phyloP scores from a whole-genome alignment of 164 flowering plant genomes.

The Magnolia kwangsiensis region DNA sequence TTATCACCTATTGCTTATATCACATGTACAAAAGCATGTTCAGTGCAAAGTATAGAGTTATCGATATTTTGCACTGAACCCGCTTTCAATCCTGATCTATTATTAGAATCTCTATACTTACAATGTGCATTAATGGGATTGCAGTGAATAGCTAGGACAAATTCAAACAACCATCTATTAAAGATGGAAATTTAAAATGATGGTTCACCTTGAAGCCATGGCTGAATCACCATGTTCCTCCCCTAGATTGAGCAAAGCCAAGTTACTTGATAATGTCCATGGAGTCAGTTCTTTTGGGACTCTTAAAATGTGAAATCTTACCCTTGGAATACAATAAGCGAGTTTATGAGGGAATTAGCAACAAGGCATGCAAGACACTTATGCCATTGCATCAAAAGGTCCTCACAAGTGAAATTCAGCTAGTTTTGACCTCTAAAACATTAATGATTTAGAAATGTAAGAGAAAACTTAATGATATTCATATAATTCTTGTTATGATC shows the following conservation, averaged over 20 bases:
- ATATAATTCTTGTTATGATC: neutral
- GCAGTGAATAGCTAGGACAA: neutral
- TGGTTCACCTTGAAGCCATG: neutral
- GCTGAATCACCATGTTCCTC: neutral
- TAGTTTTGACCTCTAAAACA: too few relatives aligned
- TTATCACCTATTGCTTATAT: too few relatives aligned
- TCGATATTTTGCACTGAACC: too few relatives aligned
- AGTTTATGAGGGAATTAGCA: neutral
- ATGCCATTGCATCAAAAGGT: neutral
- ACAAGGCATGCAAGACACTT: neutral
- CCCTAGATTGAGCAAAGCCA: neutral
- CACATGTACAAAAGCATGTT: too few relatives aligned
- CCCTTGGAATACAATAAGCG: neutral
- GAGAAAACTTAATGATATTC: too few relatives aligned
- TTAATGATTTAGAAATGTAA: too few relatives aligned
- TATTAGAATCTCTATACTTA: too few relatives aligned
- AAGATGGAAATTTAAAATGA: neutral
- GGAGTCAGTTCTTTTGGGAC: neutral
- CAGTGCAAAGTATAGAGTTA: too few relatives aligned
- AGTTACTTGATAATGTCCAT: neutral
- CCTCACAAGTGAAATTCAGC: neutral
- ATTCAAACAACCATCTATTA: neutral
- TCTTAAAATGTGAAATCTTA: neutral
- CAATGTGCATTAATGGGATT: too few relatives aligned
- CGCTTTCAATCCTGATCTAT: too few relatives aligned